These are phyloP conservation scores for Alternaria dauci DNA, from an alignment of 2,329 filamentous ascomycete genomes.

Conservation along the genomic window DNA sequence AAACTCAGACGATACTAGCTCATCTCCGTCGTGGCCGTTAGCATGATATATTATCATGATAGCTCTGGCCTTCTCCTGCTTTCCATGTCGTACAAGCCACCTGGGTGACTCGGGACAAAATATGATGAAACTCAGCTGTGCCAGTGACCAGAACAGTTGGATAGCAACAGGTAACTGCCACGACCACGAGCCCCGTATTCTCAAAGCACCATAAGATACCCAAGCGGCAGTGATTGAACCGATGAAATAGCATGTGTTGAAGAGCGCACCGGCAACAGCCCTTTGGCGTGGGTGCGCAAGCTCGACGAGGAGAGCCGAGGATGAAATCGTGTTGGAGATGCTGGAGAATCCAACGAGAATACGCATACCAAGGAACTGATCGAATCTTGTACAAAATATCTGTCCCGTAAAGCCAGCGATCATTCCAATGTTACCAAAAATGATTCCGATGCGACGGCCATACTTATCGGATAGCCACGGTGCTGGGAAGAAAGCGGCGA, in stretches of 20 bases:
- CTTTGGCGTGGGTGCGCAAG: conserved; percentile 26
- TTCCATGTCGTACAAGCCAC: conserved; percentile 65
- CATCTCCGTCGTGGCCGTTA: conserved; percentile 48
- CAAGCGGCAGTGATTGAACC: conserved; percentile 21
- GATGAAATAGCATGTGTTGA: conserved; percentile 28
- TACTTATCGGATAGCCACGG: conserved; percentile 27
- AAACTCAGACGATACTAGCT: conserved; percentile 15
- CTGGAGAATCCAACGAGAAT: conserved; percentile 19
- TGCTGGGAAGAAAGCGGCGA: conserved; percentile 30
- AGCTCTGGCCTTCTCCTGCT: conserved; percentile 60
- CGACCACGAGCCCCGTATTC: conserved; percentile 18
- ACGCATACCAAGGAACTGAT: conserved; percentile 18
- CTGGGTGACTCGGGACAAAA: conserved; percentile 64
- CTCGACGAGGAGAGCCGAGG: conserved; percentile 23
- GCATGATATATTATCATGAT: conserved; percentile 65
- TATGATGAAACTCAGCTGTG: conserved; percentile 12
- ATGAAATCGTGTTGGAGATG: conserved; percentile 22
- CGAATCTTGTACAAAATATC: conserved; percentile 13
- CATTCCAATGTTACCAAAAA: conserved; percentile 22
- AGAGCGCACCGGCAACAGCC: conserved; percentile 23
- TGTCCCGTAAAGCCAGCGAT: conserved; percentile 19
- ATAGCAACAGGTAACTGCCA: conserved; percentile 22
- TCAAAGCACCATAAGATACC: conserved; percentile 19
- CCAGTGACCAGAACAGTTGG: conserved; percentile 15
- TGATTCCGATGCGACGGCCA: conserved; percentile 22